A percentile compares a stretch with the other conserved stretches of the same genome.
These are phyloP conservation scores for Pseudogymnoascus sp. DNA, from an alignment of 2,329 filamentous ascomycete species.

Conservation along the genomic window DNA sequence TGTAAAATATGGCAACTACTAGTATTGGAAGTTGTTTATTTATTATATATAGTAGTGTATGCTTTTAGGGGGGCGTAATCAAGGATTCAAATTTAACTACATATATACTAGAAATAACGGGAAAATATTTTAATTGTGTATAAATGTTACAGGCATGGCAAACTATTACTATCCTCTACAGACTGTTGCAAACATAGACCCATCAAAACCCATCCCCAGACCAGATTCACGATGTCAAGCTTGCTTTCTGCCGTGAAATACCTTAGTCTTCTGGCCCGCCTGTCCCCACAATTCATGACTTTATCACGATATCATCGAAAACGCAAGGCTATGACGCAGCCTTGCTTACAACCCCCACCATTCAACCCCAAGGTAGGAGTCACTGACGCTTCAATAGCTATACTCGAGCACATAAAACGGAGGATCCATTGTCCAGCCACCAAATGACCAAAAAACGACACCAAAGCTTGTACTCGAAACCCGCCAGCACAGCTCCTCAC, in stretches of 20 bases:
- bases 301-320: constrained; percentile 4
- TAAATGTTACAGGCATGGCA: background rate
- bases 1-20: background rate
- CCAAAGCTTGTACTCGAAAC: constrained; percentile 48
- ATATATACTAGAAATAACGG: background rate
- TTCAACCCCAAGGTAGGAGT: background rate
- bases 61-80: background rate
- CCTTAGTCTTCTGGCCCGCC: background rate
- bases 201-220: background rate
- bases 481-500: constrained; percentile 45
- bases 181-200: background rate
- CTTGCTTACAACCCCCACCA: constrained; percentile 8
- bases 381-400: background rate
- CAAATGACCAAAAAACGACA: constrained; percentile 58
- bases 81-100: background rate
- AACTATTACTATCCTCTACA: background rate
- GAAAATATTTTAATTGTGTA: background rate
- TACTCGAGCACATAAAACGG: background rate
- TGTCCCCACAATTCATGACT: constrained; percentile 3
- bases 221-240: background rate
- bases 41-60: background rate
- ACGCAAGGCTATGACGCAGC: constrained; percentile 3
- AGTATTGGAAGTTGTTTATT: background rate
- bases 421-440: background rate
- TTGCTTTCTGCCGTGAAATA: background rate